Conservation (phyloP, 2,329 filamentous ascomycete genomes). For the Pezicula neosporulosa region DNA sequence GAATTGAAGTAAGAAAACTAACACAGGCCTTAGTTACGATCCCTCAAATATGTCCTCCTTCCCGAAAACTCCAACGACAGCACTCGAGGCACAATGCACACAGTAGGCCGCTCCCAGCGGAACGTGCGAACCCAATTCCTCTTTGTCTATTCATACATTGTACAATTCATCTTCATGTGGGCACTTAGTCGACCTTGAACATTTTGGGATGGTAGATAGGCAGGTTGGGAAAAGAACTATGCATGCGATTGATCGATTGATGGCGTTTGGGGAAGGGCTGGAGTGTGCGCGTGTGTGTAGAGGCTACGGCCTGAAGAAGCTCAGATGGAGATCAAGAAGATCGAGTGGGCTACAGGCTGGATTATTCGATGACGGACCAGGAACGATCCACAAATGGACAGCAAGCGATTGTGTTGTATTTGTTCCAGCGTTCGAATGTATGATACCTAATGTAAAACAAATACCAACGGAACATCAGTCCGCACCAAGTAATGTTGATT, state of each 20-base stretch:
- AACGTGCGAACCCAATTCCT: conserved; percentile 88
- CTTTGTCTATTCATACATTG: conserved; percentile 89
- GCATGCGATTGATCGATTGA: background rate
- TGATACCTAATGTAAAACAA: too few species aligned
- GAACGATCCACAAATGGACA: too few species aligned
- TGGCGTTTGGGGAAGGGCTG: background rate
- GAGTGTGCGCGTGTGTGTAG: too few species aligned
- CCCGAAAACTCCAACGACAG: conserved; percentile 72
- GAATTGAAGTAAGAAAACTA: background rate
- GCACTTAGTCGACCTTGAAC: conserved; percentile 48
- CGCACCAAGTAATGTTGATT: too few species aligned
- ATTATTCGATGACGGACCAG: too few species aligned
- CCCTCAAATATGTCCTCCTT: conserved; percentile 90
- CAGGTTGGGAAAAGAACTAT: background rate
- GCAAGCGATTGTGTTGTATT: too few species aligned
- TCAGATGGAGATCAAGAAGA: too few species aligned
- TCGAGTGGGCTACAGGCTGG: too few species aligned
- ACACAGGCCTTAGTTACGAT: conserved; percentile 65
- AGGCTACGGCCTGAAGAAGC: too few species aligned
- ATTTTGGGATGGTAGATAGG: background rate
- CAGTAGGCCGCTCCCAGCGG: conserved; percentile 78
- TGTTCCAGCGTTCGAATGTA: too few species aligned
- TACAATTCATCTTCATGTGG: conserved; percentile 97
- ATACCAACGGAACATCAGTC: too few species aligned
- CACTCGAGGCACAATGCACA: conserved; percentile 55